Evolutionary conservation across 1,139 yeast genomes (phyloP).

Genomic region (Kodamaea suecica): DNA sequence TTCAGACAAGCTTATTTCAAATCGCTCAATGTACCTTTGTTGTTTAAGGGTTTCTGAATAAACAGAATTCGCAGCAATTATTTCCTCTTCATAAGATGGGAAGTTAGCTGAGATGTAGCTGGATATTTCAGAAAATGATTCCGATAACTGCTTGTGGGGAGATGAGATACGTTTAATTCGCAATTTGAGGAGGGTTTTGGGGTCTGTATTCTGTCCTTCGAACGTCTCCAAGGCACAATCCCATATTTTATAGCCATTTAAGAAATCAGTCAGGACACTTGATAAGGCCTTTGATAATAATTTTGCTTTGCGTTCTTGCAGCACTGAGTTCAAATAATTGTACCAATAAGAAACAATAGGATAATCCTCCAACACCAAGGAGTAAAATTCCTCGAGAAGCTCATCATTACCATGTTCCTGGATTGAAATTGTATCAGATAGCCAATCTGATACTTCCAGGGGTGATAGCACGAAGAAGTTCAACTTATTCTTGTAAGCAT

Average conservation of each 20-base stretch:
- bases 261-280: constrained; percentile 22
- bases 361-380: constrained; percentile 11
- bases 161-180: constrained; percentile 34
- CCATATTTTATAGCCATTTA: constrained; percentile 38
- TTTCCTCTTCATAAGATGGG: constrained; percentile 35
- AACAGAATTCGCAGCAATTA: constrained; percentile 38
- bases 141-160: constrained; percentile 44
- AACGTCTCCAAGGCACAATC: constrained; percentile 17
- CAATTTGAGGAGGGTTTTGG: constrained; percentile 16
- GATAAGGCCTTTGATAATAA: constrained; percentile 1
- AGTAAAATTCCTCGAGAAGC: constrained; percentile 10
- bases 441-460: constrained; percentile 27
- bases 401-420: too few species aligned
- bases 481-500: constrained; percentile 21
- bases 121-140: constrained; percentile 44
- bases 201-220: constrained; percentile 7
- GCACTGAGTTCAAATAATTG: background rate
- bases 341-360: constrained; percentile 14
- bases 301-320: background rate
- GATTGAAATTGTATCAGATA: too few species aligned
- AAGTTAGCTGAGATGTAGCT: constrained; percentile 35
- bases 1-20: constrained; percentile 20
- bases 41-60: constrained; percentile 27
- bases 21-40: constrained; percentile 27
- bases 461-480: constrained; percentile 19